Conservation (phyloP, 164 flowering plant species). For the Malania oleifera region DNA sequence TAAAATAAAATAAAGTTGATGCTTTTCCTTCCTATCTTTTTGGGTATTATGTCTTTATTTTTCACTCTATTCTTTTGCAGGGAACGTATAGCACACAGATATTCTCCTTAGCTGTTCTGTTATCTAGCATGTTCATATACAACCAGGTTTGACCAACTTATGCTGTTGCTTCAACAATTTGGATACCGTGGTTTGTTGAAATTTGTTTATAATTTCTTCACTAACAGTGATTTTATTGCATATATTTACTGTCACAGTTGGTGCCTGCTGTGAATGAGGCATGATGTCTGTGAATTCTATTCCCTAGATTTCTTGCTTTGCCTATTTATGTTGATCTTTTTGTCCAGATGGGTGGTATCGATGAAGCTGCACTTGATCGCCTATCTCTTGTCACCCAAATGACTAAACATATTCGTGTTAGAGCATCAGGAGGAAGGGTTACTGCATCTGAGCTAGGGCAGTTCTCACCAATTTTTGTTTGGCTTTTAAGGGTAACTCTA, state of each 20-base stretch:
- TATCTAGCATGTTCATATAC: conserved; percentile 97
- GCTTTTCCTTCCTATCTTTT: not conserved
- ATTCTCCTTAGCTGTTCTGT: conserved; percentile 88
- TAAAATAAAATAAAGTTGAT: too few relatives aligned
- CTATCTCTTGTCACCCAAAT: conserved; percentile 98
- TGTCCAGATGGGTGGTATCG: conserved; percentile 94
- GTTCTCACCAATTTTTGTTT: conserved; percentile 95
- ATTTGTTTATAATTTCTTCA: not conserved
- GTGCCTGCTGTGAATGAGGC: not conserved
- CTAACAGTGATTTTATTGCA: not conserved
- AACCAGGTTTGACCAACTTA: conserved; percentile 64
- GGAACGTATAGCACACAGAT: conserved; percentile 99
- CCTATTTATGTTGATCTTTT: conserved; percentile 4
- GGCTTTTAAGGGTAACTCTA: conserved; percentile 89
- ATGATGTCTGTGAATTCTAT: not conserved
- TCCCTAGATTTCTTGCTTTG: not conserved
- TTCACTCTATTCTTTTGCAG: conserved; percentile 31
- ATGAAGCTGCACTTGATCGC: conserved; percentile 96
- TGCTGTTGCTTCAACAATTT: not conserved
- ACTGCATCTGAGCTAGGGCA: conserved; percentile 91
- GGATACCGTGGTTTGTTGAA: not conserved
- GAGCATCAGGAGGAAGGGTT: conserved; percentile 86
- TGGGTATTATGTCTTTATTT: not conserved
- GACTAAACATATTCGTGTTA: conserved; percentile 97
- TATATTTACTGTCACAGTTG: not conserved